Conservation (phyloP, 2,329 filamentous ascomycete genomes). For the Cercospora nicotianae region DNA sequence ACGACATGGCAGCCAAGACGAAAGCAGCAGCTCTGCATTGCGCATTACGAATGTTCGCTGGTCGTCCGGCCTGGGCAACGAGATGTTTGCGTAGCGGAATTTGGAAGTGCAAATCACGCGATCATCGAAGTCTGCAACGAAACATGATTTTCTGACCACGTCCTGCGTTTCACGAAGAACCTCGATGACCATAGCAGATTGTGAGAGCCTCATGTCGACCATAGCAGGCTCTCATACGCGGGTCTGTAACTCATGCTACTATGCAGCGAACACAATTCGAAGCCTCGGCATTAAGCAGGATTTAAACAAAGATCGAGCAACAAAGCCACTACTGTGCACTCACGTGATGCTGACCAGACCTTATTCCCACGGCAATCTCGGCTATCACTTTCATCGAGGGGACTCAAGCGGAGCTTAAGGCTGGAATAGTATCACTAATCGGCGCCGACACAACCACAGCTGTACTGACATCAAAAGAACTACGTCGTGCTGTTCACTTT, state of each 20-base stretch:
- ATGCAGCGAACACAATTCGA: background rate
- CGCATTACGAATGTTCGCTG: background rate
- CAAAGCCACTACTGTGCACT: background rate
- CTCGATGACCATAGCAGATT: background rate
- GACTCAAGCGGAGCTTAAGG: constrained; percentile 6
- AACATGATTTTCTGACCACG: background rate
- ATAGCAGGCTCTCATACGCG: too few species aligned
- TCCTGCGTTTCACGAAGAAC: background rate
- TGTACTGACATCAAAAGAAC: background rate
- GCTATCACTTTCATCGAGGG: constrained; percentile 13
- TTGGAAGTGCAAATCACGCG: background rate
- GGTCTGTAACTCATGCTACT: background rate
- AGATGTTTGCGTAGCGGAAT: background rate
- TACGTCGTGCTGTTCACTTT: background rate
- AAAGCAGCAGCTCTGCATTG: background rate
- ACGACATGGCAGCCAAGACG: background rate
- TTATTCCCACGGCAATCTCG: constrained; percentile 16
- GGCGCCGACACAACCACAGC: background rate
- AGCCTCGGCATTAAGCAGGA: background rate
- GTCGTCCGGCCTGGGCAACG: background rate
- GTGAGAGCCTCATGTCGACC: background rate
- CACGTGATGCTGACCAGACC: background rate
- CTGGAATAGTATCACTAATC: constrained; percentile 7
- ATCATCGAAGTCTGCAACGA: background rate
- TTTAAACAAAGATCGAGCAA: background rate